phyloP scores from a whole-genome alignment of 768 basidiomycete species.

The Hypholoma fasciculare region DNA sequence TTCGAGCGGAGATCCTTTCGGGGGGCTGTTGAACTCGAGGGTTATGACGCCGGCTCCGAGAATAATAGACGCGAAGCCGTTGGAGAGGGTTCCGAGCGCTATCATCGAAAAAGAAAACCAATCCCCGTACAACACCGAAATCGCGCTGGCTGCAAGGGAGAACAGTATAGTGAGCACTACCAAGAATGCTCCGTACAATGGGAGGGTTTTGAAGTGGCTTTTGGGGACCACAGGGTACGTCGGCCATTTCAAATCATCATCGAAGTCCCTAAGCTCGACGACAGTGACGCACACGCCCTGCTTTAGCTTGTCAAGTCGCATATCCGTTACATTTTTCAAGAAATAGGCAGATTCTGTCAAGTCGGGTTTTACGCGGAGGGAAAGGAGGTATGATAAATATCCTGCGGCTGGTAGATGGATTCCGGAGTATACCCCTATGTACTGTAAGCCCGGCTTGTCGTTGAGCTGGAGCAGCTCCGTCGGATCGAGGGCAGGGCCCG shows the following conservation, averaged over 20 bases:
- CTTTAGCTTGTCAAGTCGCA: neutral
- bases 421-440: conserved; percentile 7
- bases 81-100: conserved; percentile 5
- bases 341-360: neutral
- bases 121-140: conserved; percentile 8
- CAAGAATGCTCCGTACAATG: neutral
- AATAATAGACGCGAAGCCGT: conserved; percentile 5
- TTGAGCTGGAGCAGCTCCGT: conserved; percentile 6
- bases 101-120: conserved; percentile 14
- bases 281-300: neutral
- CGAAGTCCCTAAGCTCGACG: neutral
- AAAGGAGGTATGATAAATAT: conserved; percentile 6
- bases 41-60: conserved; percentile 9
- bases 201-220: neutral
- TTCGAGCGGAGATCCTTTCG: conserved; percentile 2
- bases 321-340: neutral
- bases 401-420: neutral
- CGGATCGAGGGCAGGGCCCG: neutral
- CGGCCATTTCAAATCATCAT: neutral
- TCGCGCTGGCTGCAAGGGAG: neutral
- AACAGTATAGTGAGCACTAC: neutral
- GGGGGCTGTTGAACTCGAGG: conserved; percentile 1
- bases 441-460: conserved; percentile 3
- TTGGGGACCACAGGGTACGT: neutral
- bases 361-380: neutral